Evolutionary conservation across 2,329 filamentous ascomycete species (phyloP), one percentile per base, ranked within the genome.

Genomic region (Colletotrichum gloeosporioides): DNA sequence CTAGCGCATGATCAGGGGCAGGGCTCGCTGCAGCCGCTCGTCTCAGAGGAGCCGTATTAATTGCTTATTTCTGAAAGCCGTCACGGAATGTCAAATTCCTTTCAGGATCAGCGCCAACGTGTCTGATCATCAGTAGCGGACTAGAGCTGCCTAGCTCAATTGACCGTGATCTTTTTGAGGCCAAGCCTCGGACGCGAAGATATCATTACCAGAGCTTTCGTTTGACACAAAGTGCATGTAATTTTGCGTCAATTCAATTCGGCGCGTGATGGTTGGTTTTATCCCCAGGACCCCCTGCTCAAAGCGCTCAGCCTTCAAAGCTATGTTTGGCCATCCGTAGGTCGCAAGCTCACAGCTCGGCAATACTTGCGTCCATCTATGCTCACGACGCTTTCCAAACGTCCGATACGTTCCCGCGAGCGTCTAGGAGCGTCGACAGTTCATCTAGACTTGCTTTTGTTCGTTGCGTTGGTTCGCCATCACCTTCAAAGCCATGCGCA

Each of bases 391-490:
- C 44, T 22, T 22, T 53, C 44, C 10, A 12, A 13, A 25, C 44
- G 4, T 10, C 12, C n/a, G 0, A 53, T 8, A 8, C 10, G n/a
- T 53, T 53, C 44, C 44, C 44, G 44, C 12, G 44, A 53, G 44
- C 2, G 0, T 8, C n/a, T 22, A 53, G 10, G 0, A 53, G 6
- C 39, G 1, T 49, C 1, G 39, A 49, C 1, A n/a, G 0, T n/a
- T 12, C 0, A n/a, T 6, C 39, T 49, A 49, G 39, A 49, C 39
- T 49, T 49, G 39, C 39, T 4, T n/a, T 49, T 49, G 18, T 49
- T n/a, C 39, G 22, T 53, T 53, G n/a, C 44, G n/a, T 53, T 1
- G n/a, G n/a, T 53, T 53, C 10, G 2, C n/a, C 1, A 22, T 12
- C n/a, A 53, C 44, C 44, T 22, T 53, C 1, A 1, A 53, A 53